Base-by-base conservation (phyloP, 2,329 filamentous ascomycete genomes). In the Nigrograna mackinnonii region DNA sequence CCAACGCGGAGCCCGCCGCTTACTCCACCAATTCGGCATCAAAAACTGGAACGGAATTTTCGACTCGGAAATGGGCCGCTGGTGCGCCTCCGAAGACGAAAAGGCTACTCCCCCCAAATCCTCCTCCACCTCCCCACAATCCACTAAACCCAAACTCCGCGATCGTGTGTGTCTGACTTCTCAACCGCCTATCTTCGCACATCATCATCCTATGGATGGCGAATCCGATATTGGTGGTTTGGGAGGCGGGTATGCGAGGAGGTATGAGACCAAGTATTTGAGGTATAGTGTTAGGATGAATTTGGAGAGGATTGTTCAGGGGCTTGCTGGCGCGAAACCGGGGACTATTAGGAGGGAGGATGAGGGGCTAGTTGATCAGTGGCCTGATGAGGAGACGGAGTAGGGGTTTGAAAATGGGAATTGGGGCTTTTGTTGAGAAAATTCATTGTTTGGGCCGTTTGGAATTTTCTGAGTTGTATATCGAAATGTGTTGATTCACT, bases 221-320 rank as follows among this genome's bases (percentile, higher is more conserved):
- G 51, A 62, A 50, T 62, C 58, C 35, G 60, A 62, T 55, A 63
- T 62, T 41, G 58, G 58, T 4, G 58, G 58, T 3, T 42, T 62
- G 41, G 60, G 60, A 4, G 60, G 60, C 12, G 60, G 60, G 31
- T 63, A 62, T 56, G 60, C 57, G 28, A 58, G 34, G 19, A 56
- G 51, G 43, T 58, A 54, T 33, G 60, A 62, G 54, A 63, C 60
- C 1, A 62, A 62, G 46, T 63, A 62, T 54, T 37, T 63, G 49
- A 45, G 58, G 40, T 50, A 57, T 38, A 63, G 60, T 50, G 58
- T 63, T 26, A 43, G 58, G 43, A 63, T 63, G 60, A 63, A 63
- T 49, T 41, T 63, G 35, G 57, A 60, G 47, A 44, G 41, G 38
- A 46, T 63, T 41, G 52, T 63, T 26, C 35, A 49, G 32, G 55